Conservation (phyloP, 345 rosid genomes). For the Brassica carinata region DNA sequence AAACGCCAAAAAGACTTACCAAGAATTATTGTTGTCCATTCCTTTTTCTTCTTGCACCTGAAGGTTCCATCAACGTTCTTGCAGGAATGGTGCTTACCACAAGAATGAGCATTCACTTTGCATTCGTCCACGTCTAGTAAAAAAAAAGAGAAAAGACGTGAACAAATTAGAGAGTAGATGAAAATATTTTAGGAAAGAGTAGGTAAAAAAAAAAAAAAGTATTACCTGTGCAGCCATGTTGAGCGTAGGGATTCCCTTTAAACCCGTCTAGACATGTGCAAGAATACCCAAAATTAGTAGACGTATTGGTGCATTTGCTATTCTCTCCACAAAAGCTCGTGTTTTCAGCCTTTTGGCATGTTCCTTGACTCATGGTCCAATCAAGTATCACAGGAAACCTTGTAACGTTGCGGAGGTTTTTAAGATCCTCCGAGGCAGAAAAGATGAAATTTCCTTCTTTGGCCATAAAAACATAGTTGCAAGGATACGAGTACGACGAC, state of each 20-base stretch:
- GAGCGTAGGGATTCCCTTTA: not conserved
- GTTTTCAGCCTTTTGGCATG: not conserved
- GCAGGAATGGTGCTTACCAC: not conserved
- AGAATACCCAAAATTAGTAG: not conserved
- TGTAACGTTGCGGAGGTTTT: not conserved
- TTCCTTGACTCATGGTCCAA: not conserved
- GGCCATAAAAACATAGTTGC: not conserved
- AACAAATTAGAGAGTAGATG: not conserved
- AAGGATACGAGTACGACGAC: not conserved
- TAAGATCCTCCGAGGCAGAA: not conserved
- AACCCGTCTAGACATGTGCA: not conserved
- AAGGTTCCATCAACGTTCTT: not conserved
- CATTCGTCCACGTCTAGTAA: not conserved
- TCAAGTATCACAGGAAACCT: not conserved
- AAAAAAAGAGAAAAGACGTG: not conserved
- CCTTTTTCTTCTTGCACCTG: not conserved
- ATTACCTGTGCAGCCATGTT: not conserved
- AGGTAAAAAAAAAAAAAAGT: not conserved
- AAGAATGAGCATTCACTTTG: not conserved
- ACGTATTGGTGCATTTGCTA: not conserved
- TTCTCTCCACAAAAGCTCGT: not conserved
- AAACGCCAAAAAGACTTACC: not conserved
- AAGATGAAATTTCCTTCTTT: not conserved
- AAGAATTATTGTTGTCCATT: not conserved
- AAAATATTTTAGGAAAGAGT: too few species aligned